Evolutionary conservation across 177 flowering plant species (phyloP), one percentile per base, ranked within the genome.

Genomic region (Vitis hybrid): DNA sequence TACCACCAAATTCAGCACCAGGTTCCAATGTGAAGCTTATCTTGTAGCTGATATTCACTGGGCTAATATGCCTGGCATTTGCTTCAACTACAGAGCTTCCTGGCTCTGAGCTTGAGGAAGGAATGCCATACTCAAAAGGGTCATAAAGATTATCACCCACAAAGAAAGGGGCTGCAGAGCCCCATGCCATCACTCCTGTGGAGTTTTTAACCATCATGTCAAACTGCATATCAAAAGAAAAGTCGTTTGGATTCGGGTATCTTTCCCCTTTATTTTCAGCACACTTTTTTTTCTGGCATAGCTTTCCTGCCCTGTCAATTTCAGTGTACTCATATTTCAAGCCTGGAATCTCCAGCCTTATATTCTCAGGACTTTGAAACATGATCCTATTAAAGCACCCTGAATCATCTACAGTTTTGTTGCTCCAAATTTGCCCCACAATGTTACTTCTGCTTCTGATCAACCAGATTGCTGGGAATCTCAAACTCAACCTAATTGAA

Each of bases 351-450:
- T 61, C 58, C 21, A 15, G 26, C 56, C 13, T 15, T 8, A 49
- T 18, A 12, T 29, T 49, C 22, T 58, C 62, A 51, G 66, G 14
- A 52, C 70, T 81, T 31, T 16, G 61, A 62, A 82, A 68, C 6
- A 13, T 62, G 64, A 86, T 68, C 66, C 11, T 76, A 11, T 71
- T 70, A 68, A 88, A 91, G 75, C 82, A 84, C 14, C 81, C 89
- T 0, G 78, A 51, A 10, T 81, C 86, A 51, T 66, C 72, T n/a
- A 13, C 58, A n/a, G 75, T 71, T 60, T 74, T 78, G 73, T 71
- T 79, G 67, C 85, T 87, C 92, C 90, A 85, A 63, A 88, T 75
- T 22, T 72, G 26, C 26, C 92, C 95, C 55, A 75, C 68, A 45
- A 82, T 65, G 51, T 5, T 56, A 59, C 76, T 76, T 55, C 77